Conservation (phyloP, 208 protist genomes). For the Acanthamoeba castellanii region DNA sequence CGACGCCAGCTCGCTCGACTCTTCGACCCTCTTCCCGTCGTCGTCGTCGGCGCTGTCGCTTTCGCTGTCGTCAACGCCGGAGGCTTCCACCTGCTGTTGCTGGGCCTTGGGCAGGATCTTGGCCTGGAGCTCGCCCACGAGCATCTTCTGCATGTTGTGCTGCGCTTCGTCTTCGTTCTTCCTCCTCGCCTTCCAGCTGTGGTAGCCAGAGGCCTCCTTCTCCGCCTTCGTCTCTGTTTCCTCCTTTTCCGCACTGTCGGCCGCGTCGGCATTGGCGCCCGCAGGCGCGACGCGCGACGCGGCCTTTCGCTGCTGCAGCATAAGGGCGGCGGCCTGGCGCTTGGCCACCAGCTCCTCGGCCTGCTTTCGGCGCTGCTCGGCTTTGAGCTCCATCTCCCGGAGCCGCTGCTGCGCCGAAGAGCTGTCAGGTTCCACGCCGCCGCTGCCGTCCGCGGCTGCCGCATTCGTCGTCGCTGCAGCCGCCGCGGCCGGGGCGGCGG, state of each 20-base stretch:
- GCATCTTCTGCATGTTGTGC: neutral
- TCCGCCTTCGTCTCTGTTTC: neutral
- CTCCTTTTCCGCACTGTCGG: neutral
- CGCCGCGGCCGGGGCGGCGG: neutral
- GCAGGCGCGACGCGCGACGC: neutral
- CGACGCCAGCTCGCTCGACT: neutral
- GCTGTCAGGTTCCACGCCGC: neutral
- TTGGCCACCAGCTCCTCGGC: neutral
- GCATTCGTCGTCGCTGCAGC: neutral
- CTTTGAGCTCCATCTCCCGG: neutral
- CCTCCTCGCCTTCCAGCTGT: neutral
- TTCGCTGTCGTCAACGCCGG: neutral
- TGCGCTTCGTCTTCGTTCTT: neutral
- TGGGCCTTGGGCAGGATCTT: neutral
- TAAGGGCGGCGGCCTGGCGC: neutral
- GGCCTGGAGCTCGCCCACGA: slow-evolving; percentile 3
- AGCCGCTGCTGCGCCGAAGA: slow-evolving; percentile 3
- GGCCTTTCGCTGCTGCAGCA: neutral
- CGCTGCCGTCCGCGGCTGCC: neutral
- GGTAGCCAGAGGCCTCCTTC: neutral
- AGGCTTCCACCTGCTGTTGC: neutral
- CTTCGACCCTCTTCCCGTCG: neutral
- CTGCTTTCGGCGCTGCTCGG: neutral
- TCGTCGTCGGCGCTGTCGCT: neutral
- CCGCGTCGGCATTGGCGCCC: neutral